Conservation (phyloP, 2,329 filamentous ascomycete genomes). For the Emydomyces testavorans region DNA sequence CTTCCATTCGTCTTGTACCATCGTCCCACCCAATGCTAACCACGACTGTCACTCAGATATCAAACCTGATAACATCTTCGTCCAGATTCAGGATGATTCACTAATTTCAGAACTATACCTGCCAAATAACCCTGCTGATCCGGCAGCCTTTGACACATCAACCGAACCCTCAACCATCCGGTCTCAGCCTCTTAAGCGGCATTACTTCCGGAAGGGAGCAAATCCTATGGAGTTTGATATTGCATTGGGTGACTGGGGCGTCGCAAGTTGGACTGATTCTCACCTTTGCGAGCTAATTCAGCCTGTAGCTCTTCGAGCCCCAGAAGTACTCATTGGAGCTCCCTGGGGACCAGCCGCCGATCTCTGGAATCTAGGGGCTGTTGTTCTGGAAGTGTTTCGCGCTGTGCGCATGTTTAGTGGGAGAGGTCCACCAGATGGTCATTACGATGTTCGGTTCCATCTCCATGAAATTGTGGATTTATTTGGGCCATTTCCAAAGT, state of each 20-base stretch:
- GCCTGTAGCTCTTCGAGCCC: constrained; percentile 21
- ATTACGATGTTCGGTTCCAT: constrained; percentile 12
- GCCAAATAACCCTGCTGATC: constrained; percentile 7
- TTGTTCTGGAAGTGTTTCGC: constrained; percentile 16
- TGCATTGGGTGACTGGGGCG: constrained; percentile 21
- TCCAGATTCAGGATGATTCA: constrained; percentile 15
- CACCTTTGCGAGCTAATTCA: constrained; percentile 21
- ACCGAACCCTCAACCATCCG: constrained; percentile 6
- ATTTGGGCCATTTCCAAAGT: constrained; percentile 14
- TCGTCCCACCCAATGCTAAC: constrained; percentile 1
- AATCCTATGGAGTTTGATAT: constrained; percentile 15
- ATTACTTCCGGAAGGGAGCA: constrained; percentile 11
- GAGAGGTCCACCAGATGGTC: background rate
- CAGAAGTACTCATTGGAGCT: constrained; percentile 21
- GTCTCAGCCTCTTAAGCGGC: constrained; percentile 10
- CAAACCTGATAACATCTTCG: constrained; percentile 21
- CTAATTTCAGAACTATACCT: constrained; percentile 14
- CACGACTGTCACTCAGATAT: constrained; percentile 17
- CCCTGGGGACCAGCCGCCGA: constrained; percentile 21
- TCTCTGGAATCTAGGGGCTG: constrained; percentile 21
- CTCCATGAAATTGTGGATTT: constrained; percentile 10
- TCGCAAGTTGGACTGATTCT: constrained; percentile 18
- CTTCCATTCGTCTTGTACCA: background rate
- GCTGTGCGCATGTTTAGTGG: constrained; percentile 15
- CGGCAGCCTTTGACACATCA: constrained; percentile 8